Base-by-base conservation (phyloP, 306 rosid species). In the Rosa multiflora region DNA sequence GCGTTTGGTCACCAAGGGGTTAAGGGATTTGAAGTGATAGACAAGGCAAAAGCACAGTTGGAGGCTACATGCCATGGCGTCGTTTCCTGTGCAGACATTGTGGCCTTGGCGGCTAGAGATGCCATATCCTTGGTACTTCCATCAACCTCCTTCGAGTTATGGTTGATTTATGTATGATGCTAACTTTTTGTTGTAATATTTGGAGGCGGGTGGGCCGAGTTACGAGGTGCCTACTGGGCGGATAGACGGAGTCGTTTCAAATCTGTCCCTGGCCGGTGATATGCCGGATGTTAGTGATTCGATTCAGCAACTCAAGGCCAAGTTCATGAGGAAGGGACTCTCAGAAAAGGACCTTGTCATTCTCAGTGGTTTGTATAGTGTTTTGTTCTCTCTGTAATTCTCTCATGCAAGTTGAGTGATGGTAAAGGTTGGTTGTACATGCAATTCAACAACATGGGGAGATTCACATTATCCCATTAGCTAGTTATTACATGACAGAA, bases 91-190 rank as follows among this genome's bases (percentile, higher is more conserved):
- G 92, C 99, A 0, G 97, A 94, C 79, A 89, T 91, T 9, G 92
- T 92, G 39, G 91, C 97, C 69, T 80, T 94, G 78, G 97, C 99
- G 3, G 99, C 97, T n/a, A 85, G 97, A 86, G 99, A 94, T 8
- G 90, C 99, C 48, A 69, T 94, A 43, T 8, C 77, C 74, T 55
- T 89, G 93, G 98, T 94, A 63, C 39, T 14, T 10, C 66, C 61
- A 10, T 29, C 6, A 29, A 64, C 46, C 40, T 64, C 44, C 43
- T 6, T 63, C 35, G n/a, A 5, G 46, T 64, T 32, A 32, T 35
- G 1, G 18, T 13, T 64, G 46, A 35, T 37, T 2, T 35, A 15
- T 12, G 21, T 64, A 0, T 15, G 46, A 37, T 64, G 18, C 21
- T 14, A 64, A 42, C n/a, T 10, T 10, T 46, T 15, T 73, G 26